Conservation (phyloP, 2,329 filamentous ascomycete genomes). For the Botrytis byssoidea region DNA sequence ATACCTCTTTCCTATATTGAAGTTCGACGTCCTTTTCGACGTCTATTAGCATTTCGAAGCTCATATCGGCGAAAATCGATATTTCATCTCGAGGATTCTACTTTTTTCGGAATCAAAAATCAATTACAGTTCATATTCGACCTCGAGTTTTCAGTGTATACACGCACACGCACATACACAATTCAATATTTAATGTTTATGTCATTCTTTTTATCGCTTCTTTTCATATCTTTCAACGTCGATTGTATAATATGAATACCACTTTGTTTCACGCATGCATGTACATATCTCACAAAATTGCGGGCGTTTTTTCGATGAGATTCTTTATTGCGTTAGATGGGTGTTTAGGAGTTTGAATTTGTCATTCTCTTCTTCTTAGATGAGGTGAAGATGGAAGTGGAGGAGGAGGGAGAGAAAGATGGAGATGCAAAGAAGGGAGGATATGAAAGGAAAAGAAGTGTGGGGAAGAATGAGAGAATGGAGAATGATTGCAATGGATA, state of each 20-base stretch:
- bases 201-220: neutral
- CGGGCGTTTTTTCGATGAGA: neutral
- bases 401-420: neutral
- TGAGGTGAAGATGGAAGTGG: neutral
- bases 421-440: neutral
- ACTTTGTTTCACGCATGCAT: conserved; percentile 1
- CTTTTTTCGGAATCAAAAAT: neutral
- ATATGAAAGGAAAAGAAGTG: neutral
- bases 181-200: conserved; percentile 12
- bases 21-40: neutral
- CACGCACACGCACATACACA: neutral
- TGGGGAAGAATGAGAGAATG: neutral
- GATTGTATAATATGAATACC: conserved; percentile 8
- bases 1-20: neutral
- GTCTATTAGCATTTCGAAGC: neutral
- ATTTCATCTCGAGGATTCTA: neutral
- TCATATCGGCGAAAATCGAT: neutral
- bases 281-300: conserved; percentile 1
- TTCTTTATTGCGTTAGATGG: neutral
- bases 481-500: neutral
- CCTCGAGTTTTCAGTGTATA: neutral
- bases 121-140: neutral
- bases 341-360: neutral
- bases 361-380: neutral
- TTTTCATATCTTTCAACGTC: neutral